phyloP scores from a whole-genome alignment of 768 basidiomycete genomes.

The Leucocoprinus leucothites region DNA sequence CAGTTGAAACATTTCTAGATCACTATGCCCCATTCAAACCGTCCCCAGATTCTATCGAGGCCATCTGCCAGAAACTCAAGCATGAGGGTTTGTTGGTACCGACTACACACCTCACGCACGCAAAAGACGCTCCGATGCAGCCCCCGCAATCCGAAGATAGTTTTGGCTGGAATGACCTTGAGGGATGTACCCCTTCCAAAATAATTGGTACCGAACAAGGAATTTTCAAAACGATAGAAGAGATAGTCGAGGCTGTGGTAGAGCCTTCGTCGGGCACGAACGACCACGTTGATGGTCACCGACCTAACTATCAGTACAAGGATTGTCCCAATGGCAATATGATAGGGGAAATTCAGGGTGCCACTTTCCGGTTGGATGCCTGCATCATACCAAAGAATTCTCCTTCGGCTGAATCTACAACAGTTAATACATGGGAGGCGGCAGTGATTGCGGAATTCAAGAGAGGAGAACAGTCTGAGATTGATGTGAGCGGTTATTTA shows the following conservation, averaged over 20 bases:
- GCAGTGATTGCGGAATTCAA: slow-evolving; percentile 18
- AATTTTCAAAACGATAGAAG: no score
- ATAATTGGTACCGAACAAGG: neutral
- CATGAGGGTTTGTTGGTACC: no score
- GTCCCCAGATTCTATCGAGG: neutral
- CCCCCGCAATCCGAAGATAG: no score
- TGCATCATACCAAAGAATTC: slow-evolving; percentile 5
- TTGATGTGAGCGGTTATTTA: neutral
- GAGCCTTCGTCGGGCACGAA: no score
- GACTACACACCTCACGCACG: no score
- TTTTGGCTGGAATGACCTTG: no score
- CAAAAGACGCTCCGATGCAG: no score
- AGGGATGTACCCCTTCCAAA: no score
- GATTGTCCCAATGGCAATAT: neutral
- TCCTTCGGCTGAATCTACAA: no score
- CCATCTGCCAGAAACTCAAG: no score
- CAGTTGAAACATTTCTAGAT: neutral
- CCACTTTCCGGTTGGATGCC: slow-evolving; percentile 15
- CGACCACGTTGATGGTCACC: neutral
- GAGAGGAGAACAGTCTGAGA: neutral
- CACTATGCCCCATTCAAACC: neutral
- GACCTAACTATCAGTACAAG: neutral
- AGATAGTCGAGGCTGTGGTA: no score
- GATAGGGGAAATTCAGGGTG: slow-evolving; percentile 13
- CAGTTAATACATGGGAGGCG: slow-evolving; percentile 8